Evolutionary conservation across 2,329 filamentous ascomycete genomes (phyloP).

Genomic region (Botrytis pseudocinerea): DNA sequence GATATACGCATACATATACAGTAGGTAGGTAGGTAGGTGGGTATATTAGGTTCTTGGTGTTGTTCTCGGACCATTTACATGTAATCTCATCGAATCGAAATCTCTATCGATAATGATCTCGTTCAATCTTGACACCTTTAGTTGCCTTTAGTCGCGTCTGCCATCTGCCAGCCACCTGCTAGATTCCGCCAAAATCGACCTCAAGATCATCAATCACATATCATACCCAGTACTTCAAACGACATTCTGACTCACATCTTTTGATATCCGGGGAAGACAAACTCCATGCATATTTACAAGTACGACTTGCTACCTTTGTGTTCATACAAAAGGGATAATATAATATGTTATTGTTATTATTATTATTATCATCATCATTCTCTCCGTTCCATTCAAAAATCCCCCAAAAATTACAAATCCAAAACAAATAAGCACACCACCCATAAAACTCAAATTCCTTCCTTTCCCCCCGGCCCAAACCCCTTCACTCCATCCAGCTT

Average conservation of each 20-base stretch:
- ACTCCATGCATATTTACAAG: not conserved
- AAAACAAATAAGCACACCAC: not conserved
- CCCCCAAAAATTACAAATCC: not conserved
- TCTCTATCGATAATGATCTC: not conserved
- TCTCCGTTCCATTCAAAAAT: no score
- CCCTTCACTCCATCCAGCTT: not conserved
- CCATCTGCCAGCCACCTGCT: not conserved
- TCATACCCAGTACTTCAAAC: not conserved
- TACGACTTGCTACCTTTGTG: not conserved
- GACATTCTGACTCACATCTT: not conserved
- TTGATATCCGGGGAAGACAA: not conserved
- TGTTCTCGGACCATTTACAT: not conserved
- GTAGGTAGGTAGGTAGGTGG: not conserved
- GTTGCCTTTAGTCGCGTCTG: not conserved
- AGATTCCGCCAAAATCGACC: not conserved
- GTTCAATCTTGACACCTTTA: not conserved
- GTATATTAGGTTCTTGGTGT: not conserved
- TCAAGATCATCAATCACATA: not conserved
- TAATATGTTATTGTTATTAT: no score
- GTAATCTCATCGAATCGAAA: conserved; percentile 10
- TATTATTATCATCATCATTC: no score
- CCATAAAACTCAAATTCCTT: not conserved
- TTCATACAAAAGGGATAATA: not conserved
- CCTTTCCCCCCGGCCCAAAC: not conserved
- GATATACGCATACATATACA: not conserved